Base-by-base conservation (phyloP, 768 basidiomycete genomes). In the Candolleomyces eurysporus region DNA sequence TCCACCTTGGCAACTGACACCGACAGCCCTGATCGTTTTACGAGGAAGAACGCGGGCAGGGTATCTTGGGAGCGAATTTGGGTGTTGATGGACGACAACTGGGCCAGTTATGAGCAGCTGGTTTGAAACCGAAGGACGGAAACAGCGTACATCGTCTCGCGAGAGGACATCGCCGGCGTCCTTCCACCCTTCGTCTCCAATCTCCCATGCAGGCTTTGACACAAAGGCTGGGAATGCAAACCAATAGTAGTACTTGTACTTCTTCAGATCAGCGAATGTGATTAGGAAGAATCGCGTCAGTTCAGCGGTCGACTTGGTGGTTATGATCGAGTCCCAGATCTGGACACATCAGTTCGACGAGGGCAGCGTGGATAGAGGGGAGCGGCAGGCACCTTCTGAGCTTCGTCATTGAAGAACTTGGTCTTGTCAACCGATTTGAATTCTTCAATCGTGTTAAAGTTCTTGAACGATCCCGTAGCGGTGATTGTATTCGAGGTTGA, bases 231-330 rank as follows among this genome's bases (percentile, higher is more conserved):
- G 96, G 72, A 98, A 97, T 0, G 92, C 91, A 69, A 98, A 98
- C 97, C 96, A 99, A 75, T 98, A 98, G 69, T 89, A 95, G 71
- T 94, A 98, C 66, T 89, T 90, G 80, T 97, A 98, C 73, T 96
- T 98, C 82, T 98, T 99, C 66, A 99, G 87, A 74, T 99, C 97
- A 0, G 97, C 93, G 67, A 88, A 98, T 0, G 95, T 94, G 67
- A 99, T 90, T 54, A 97, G 79, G 21, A 98, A 80, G 77, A 98
- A 98, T 4, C 83, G 83, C 59, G 83, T 91, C 45, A 98, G 79
- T 13, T 80, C 73, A 26, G 83, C 70, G 0, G 85, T 77, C 63
- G 86, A 80, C 48, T 82, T 81, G 58, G 79, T 82, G 32, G 77
- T 70, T 49, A 79, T 63, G 64, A 88, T 83, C 63, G 80, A 77